Evolutionary conservation across 1,139 yeast genomes (phyloP).

Genomic region (Zygosaccharomyces sapae): DNA sequence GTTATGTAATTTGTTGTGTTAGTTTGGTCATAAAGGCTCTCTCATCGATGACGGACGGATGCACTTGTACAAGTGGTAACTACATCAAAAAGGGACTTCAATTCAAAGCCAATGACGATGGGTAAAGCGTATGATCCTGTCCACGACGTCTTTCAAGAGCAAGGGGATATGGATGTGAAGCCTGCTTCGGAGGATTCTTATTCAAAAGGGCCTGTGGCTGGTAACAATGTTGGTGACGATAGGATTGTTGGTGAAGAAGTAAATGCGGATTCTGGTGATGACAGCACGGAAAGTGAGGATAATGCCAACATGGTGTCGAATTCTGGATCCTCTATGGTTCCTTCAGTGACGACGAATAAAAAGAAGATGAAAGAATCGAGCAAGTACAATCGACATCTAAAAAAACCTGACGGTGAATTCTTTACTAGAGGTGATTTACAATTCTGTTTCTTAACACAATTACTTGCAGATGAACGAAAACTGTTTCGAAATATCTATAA

Average conservation of each 20-base stretch:
- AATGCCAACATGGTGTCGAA: constrained; percentile 11
- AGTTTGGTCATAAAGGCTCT: too few species aligned
- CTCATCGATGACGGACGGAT: constrained; percentile 2
- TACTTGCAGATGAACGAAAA: constrained; percentile 59
- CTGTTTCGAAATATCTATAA: constrained; percentile 65
- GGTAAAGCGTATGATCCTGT: constrained; percentile 35
- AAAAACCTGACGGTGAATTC: constrained; percentile 89
- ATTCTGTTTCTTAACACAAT: constrained; percentile 62
- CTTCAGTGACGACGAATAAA: constrained; percentile 14
- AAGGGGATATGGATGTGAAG: constrained; percentile 12
- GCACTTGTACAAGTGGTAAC: too few species aligned
- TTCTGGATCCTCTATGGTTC: constrained; percentile 12
- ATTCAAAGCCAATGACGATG: not conserved
- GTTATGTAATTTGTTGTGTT: not conserved
- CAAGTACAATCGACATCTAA: constrained; percentile 54
- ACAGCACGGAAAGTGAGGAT: constrained; percentile 29
- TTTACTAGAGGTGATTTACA: constrained; percentile 87
- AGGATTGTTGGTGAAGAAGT: constrained; percentile 6
- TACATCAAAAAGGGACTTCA: not conserved
- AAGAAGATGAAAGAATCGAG: constrained; percentile 23
- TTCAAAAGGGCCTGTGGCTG: not conserved
- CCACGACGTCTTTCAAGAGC: constrained; percentile 34
- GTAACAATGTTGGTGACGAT: not conserved
- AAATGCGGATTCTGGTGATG: constrained; percentile 12
- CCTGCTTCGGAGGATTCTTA: not conserved